A percentile compares a stretch with the other conserved stretches of the same genome.
These are phyloP conservation scores for Leccinum truebloodii DNA, from an alignment of 768 basidiomycete genomes.

Conservation along the genomic window DNA sequence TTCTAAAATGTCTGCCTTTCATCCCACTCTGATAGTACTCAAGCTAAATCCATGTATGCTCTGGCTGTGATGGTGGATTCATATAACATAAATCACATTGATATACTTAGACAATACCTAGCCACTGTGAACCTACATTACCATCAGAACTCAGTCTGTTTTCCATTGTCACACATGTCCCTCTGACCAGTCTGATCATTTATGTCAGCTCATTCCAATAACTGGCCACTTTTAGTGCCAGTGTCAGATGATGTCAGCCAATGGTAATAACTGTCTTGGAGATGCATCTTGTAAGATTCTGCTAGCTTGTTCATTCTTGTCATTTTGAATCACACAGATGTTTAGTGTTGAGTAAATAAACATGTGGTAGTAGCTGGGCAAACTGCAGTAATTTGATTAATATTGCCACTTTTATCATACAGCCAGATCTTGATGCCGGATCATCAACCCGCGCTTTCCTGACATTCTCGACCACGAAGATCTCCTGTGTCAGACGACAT, in stretches of 20 bases:
- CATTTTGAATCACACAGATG: not conserved
- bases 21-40: not conserved
- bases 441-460: too few relatives aligned
- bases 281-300: not conserved
- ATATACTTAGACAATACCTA: not conserved
- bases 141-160: not conserved
- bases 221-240: not conserved
- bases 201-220: not conserved
- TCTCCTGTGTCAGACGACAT: not conserved
- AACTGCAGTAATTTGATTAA: not conserved
- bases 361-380: not conserved
- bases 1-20: not conserved
- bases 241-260: not conserved
- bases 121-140: not conserved
- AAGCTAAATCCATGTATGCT: not conserved
- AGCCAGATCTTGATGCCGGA: too few relatives aligned
- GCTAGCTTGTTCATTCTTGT: not conserved
- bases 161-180: not conserved
- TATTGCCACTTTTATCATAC: not conserved
- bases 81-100: not conserved
- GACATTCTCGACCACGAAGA: not conserved
- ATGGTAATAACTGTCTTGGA: not conserved
- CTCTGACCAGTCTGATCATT: not conserved
- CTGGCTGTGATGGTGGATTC: not conserved
- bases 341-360: not conserved